Evolutionary conservation across 257 asterid species (phyloP).

Genomic region (Solanum sparsipilum): DNA sequence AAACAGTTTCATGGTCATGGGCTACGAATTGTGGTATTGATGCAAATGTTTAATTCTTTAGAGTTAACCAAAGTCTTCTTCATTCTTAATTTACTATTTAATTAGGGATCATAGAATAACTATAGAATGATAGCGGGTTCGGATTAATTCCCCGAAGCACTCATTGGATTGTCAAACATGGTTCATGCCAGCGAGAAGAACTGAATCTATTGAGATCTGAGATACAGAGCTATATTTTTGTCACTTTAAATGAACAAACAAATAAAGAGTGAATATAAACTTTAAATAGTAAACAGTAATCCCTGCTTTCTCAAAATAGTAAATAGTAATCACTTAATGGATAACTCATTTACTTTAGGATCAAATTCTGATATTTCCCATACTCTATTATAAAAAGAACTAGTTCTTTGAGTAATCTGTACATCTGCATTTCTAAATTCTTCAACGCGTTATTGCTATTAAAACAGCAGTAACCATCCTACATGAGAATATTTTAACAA

Average conservation of each 20-base stretch:
- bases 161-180: background rate
- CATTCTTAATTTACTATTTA: background rate
- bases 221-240: background rate
- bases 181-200: background rate
- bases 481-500: constrained; percentile 4
- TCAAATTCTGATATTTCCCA: background rate
- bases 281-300: background rate
- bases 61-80: background rate
- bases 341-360: background rate
- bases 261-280: background rate
- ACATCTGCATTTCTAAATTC: background rate
- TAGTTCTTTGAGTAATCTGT: background rate
- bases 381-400: background rate
- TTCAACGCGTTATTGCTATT: background rate
- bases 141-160: background rate
- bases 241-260: background rate
- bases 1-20: background rate
- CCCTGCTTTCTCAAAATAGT: background rate
- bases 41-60: background rate
- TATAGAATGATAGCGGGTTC: background rate
- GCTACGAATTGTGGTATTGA: background rate
- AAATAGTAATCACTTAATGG: background rate
- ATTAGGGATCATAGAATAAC: background rate
- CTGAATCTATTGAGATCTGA: background rate
- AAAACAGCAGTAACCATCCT: constrained; percentile 2